Base-by-base conservation (phyloP, 2,329 filamentous ascomycete species). In the Penicillium sclerotiorum region DNA sequence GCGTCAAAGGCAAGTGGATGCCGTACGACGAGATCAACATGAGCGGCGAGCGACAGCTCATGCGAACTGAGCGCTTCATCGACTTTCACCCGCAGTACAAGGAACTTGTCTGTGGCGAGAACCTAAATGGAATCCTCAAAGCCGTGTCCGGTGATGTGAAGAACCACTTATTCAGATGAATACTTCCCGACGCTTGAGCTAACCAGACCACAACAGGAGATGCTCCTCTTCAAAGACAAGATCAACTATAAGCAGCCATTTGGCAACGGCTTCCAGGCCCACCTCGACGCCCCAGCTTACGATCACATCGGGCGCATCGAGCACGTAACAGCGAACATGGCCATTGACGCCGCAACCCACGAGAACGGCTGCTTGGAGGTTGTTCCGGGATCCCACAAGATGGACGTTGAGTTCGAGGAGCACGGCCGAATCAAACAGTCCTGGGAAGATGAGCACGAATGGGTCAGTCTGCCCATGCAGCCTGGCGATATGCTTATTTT, bases 161-260 rank as follows among this genome's bases (percentile, higher is more conserved):
- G 52, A 43, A 5, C 6, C 11, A 13, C 22, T 25, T 20, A 22
- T 8, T 41, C 11, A 45, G 15, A 48, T n/a, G 8, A 21, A 15
- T 27, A 22, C 21, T 42, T 3, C 32, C 9, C 12, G 2, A 8
- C 21, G 17, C 21, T 5, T 7, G 21, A n/a, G 9, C 3, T 18
- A 20, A 12, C 40, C 33, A 43, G 18, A 6, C 12, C 13, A 8
- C 6, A 8, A 1, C n/a, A 68, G 56, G 62, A 68, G 15, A 69
- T 68, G 64, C 42, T 68, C 9, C 58, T 70, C 12, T 70, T 70
- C 58, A 70, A 70, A 52, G 66, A 69, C 45, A 70, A 70, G 45
- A 68, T 71, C 55, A 71, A 71, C 48, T 70, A 69, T 52, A 71
- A 71, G 38, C 59, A 65, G 42, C 57, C 67, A 9, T 46, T 50